A percentile compares a stretch with the other conserved stretches of the same genome.
Evolutionary conservation across 768 basidiomycete species (phyloP).

Genomic region (Tylopilus sp.): DNA sequence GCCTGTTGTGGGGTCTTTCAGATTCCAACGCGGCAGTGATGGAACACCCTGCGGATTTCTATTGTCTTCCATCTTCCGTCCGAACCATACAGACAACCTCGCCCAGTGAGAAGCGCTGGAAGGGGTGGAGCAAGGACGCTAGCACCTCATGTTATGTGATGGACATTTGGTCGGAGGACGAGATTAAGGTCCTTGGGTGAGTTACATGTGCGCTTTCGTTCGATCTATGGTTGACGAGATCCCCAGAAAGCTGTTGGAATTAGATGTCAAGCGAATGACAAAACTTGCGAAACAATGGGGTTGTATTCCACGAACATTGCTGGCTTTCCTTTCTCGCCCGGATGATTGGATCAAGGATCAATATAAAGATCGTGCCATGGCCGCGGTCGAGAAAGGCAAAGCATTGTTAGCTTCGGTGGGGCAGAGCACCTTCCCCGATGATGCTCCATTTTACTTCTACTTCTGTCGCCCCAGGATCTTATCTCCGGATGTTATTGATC

Average conservation of each 20-base stretch:
- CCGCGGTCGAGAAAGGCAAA: neutral
- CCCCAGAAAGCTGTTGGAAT: neutral
- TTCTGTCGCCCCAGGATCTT: neutral
- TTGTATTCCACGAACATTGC: neutral
- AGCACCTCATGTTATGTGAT: neutral
- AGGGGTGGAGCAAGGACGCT: neutral
- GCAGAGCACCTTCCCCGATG: neutral
- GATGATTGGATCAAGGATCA: rapidly evolving
- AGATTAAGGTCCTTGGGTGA: neutral
- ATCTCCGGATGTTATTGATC: neutral
- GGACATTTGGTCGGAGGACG: constrained; percentile 2
- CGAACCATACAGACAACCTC: neutral
- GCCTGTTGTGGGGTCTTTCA: neutral
- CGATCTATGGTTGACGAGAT: neutral
- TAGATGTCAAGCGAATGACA: neutral
- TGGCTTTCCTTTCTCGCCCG: neutral
- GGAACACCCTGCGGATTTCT: neutral
- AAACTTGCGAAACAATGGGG: neutral
- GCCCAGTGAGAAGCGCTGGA: neutral
- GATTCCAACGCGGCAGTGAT: neutral
- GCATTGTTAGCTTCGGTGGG: neutral
- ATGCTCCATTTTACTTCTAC: neutral
- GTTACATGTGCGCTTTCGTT: neutral
- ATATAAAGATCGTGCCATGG: neutral
- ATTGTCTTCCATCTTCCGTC: neutral